Evolutionary conservation across 495 filamentous ascomycete genomes (phyloP).

Genomic region (Aspergillus nanangensis): DNA sequence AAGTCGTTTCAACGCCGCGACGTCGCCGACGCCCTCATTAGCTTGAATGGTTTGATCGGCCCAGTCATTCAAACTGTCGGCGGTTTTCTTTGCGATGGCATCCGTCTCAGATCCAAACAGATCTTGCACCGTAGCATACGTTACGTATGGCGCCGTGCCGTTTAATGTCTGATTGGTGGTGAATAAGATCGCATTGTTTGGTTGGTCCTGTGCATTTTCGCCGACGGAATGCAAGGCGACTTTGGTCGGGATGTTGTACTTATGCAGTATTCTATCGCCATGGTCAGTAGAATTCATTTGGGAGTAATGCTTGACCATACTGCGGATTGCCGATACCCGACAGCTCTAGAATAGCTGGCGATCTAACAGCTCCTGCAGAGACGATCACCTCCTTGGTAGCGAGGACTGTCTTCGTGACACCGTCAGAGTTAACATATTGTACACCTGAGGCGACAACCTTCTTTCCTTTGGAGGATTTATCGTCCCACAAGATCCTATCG

Average conservation of each 20-base stretch:
- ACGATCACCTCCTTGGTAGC: slow-evolving; percentile 55
- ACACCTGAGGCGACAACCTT: slow-evolving; percentile 17
- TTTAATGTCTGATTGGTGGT: slow-evolving; percentile 4
- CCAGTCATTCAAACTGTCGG: slow-evolving; percentile 20
- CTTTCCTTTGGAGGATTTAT: slow-evolving; percentile 4
- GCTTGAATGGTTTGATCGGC: slow-evolving; percentile 19
- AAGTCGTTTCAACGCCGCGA: slow-evolving; percentile 22
- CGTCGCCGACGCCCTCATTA: slow-evolving; percentile 19
- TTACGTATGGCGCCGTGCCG: slow-evolving; percentile 2
- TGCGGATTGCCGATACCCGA: slow-evolving; percentile 53
- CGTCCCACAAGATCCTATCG: slow-evolving; percentile 32
- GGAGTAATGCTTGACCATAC: not conserved
- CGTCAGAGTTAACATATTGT: slow-evolving; percentile 14
- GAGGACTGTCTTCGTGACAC: slow-evolving; percentile 24
- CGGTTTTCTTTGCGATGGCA: slow-evolving; percentile 19
- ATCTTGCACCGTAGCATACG: slow-evolving; percentile 16
- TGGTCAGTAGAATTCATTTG: not conserved
- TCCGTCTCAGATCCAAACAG: slow-evolving; percentile 26
- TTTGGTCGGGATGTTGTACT: slow-evolving; percentile 31
- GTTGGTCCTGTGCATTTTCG: slow-evolving; percentile 46
- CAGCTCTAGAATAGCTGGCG: slow-evolving; percentile 55
- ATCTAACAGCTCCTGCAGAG: slow-evolving; percentile 52
- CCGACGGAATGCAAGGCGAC: slow-evolving; percentile 40
- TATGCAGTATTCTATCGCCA: slow-evolving; percentile 21
- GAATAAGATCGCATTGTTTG: slow-evolving; percentile 20